These are phyloP conservation scores for Lathyrus tuberosus DNA, from an alignment of 306 rosid species.

Conservation along the genomic window DNA sequence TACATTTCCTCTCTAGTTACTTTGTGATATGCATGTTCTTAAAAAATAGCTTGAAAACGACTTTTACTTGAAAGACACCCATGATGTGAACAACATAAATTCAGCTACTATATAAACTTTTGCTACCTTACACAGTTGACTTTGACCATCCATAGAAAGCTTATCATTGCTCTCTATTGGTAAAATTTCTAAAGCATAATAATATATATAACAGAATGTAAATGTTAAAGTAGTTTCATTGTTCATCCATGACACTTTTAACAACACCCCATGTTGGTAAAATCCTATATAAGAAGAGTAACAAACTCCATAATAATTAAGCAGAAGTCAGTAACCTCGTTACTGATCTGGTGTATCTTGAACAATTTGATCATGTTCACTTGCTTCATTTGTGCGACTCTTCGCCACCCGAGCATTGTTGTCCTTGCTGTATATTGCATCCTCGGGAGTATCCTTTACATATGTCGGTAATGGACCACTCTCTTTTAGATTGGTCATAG, in stretches of 20 bases:
- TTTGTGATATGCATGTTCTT: too few species aligned
- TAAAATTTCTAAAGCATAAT: constrained; percentile 1
- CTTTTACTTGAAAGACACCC: too few species aligned
- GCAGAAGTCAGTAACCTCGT: constrained; percentile 14
- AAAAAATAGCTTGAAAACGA: too few species aligned
- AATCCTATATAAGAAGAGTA: constrained; percentile 9
- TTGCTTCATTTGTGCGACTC: constrained; percentile 39
- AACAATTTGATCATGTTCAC: constrained; percentile 38
- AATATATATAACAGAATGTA: neutral
- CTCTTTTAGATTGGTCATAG: constrained; percentile 39
- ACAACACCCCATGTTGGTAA: neutral
- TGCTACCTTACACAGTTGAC: constrained; percentile 27
- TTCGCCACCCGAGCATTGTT: constrained; percentile 15
- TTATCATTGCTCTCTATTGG: constrained; percentile 12
- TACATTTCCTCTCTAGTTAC: too few species aligned
- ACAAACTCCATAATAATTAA: neutral
- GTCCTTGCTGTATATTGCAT: constrained; percentile 29
- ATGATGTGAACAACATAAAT: too few species aligned
- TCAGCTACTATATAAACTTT: constrained; percentile 12
- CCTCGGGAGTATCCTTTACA: constrained; percentile 34
- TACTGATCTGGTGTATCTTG: constrained; percentile 46
- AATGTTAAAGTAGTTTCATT: constrained; percentile 10
- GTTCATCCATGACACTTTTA: constrained; percentile 6
- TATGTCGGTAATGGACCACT: constrained; percentile 29
- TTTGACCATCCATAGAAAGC: constrained; percentile 25